Conservation (phyloP, 495 filamentous ascomycete species). For the Hypomontagnella monticulosa region DNA sequence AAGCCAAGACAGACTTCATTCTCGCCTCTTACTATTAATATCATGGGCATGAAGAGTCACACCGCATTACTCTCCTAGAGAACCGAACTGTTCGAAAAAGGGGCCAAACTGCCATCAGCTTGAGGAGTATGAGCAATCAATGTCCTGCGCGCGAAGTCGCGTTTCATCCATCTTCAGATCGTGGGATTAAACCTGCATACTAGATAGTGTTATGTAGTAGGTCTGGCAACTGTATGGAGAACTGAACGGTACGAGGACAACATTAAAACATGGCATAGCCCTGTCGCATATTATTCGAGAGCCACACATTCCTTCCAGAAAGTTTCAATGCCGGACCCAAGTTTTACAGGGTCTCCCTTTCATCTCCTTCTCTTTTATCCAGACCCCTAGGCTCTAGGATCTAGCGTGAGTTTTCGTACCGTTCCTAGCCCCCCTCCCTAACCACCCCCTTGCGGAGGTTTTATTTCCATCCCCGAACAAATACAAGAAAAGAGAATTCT, state of each 20-base stretch:
- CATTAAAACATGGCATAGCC: constrained; percentile 9
- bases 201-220: no score
- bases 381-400: not conserved
- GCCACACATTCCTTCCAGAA: constrained; percentile 32
- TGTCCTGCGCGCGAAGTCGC: constrained; percentile 9
- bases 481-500: constrained; percentile 22
- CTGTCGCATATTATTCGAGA: constrained; percentile 8
- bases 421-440: not conserved
- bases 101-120: not conserved
- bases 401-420: constrained; percentile 5
- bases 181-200: constrained; percentile 11
- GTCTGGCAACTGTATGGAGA: no score
- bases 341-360: not conserved
- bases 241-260: no score
- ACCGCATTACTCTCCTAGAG: not conserved
- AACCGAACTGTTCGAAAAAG: constrained; percentile 13
- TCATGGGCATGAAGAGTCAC: constrained; percentile 1
- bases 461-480: constrained; percentile 17
- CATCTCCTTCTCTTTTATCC: not conserved
- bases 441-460: constrained; percentile 5
- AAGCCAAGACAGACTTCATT: not conserved
- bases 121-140: constrained; percentile 20
- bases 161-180: constrained; percentile 26
- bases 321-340: constrained; percentile 9
- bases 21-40: constrained; percentile 2